Evolutionary conservation across 352 stramenopile species (phyloP), one percentile per base, ranked within the genome.

Genomic region (Blastocystis sp.): DNA sequence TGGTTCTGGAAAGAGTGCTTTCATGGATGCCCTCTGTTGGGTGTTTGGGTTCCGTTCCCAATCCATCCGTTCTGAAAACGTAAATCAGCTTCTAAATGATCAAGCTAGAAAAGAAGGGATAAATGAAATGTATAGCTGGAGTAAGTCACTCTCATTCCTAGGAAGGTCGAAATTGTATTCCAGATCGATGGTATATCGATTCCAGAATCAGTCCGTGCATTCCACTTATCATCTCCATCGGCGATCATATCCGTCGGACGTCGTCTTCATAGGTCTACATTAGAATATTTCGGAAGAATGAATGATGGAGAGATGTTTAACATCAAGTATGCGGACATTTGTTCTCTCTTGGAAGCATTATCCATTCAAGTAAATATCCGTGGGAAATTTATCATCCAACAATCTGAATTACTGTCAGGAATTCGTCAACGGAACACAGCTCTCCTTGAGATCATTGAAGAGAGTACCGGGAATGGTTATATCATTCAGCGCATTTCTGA

Each of bases 381-480:
- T 33, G 73, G 73, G 7, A 84, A 84, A 51, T 84, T 84, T 24
- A 84, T 84, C 73, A 84, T 84, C 27, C 73, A 84, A 44, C 73
- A 84, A 24, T 84, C 73, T 30, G 73, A 84, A 44, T n/a, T 84
- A 35, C 73, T 84, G 17, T 24, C 24, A 19, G 44, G 24, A 15
- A 27, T 84, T 22, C 48, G 53, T 22, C 73, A 84, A 27, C 30
- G 51, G 15, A 84, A 66, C 9, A 84, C 73, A 27, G 3, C n/a
- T 27, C 73, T 84, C 13, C 48, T 84, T 44, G 73, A 84, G 27
- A 84, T 84, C 22, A 69, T 84, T 30, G 73, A 84, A 37, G 73
- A 84, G 73, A 54, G 73, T n/a, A 17, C 35, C 1, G 73, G 48
- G 11, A 27, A 30, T 30, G 6, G 7, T 24, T 15, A 17, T 17